phyloP scores from a whole-genome alignment of 768 basidiomycete genomes.

The Coprinellus micaceus region DNA sequence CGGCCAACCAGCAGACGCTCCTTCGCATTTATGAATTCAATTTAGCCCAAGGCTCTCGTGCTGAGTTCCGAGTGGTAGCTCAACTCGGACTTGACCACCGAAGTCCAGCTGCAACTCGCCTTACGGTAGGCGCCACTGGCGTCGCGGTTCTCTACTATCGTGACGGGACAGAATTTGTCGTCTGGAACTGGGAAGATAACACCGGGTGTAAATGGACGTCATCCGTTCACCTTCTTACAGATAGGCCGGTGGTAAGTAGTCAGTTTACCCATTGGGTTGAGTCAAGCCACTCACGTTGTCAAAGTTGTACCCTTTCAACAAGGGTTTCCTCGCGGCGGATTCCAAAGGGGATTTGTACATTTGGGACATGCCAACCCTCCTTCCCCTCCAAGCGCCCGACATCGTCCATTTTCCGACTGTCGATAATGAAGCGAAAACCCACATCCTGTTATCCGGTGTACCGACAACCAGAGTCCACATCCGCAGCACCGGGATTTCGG shows the following conservation, averaged over 20 bases:
- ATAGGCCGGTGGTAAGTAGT: background rate
- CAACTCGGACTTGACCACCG: no score
- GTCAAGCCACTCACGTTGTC: no score
- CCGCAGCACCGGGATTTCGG: no score
- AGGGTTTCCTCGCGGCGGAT: background rate
- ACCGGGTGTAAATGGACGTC: background rate
- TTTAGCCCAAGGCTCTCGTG: no score
- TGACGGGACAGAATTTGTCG: background rate
- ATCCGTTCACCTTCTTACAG: background rate
- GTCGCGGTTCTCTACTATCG: no score
- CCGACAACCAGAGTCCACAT: no score
- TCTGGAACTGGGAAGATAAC: background rate
- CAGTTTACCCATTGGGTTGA: background rate
- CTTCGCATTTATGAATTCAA: no score
- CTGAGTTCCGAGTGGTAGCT: no score
- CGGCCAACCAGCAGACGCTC: no score
- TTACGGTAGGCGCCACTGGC: no score
- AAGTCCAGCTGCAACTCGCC: no score
- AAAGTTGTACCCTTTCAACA: background rate
- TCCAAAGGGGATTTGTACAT: background rate
- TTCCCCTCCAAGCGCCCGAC: background rate
- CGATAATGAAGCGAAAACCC: background rate
- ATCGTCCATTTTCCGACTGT: background rate
- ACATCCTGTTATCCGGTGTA: background rate
- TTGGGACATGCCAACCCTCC: background rate